Evolutionary conservation across 2,329 filamentous ascomycete species (phyloP).

Genomic region (Trichophyton equinum): DNA sequence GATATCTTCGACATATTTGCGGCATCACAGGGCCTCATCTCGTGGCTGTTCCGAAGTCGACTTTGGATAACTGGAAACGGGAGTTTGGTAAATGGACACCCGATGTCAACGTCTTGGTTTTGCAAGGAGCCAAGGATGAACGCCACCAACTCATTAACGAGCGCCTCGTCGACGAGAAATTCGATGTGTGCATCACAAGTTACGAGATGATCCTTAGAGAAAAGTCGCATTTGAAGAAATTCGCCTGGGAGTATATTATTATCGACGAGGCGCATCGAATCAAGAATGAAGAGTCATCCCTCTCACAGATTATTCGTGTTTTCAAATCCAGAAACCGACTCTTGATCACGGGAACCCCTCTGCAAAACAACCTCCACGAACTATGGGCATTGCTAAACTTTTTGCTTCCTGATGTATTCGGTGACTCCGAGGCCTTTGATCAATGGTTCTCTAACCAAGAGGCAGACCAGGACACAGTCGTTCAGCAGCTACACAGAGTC

Average conservation of each 20-base stretch:
- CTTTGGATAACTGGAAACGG: slow-evolving; percentile 94
- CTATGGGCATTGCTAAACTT: slow-evolving; percentile 97
- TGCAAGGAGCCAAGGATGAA: slow-evolving; percentile 93
- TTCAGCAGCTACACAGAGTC: slow-evolving; percentile 89
- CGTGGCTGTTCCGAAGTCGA: slow-evolving; percentile 88
- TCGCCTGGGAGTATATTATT: slow-evolving; percentile 99
- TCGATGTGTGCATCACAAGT: slow-evolving; percentile 95
- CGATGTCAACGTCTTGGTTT: slow-evolving; percentile 82
- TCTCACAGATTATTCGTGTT: slow-evolving; percentile 89
- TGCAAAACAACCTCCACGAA: slow-evolving; percentile 97
- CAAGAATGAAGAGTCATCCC: slow-evolving; percentile 96
- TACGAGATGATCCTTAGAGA: slow-evolving; percentile 98
- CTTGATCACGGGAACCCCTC: slow-evolving; percentile 87
- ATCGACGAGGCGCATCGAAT: slow-evolving; percentile 97
- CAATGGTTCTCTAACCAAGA: slow-evolving; percentile 93
- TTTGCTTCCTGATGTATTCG: slow-evolving; percentile 93
- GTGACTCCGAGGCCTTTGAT: slow-evolving; percentile 91
- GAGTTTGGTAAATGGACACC: slow-evolving; percentile 93
- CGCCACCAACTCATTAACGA: slow-evolving; percentile 79
- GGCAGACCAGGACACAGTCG: slow-evolving; percentile 84
- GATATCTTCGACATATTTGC: slow-evolving; percentile 83
- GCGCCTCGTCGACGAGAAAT: slow-evolving; percentile 82
- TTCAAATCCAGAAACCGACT: slow-evolving; percentile 93
- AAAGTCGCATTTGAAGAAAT: slow-evolving; percentile 89
- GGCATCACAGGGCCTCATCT: slow-evolving; percentile 85